These are phyloP conservation scores for Hygrocybe coccinea DNA, from an alignment of 768 basidiomycete species.

Conservation along the genomic window DNA sequence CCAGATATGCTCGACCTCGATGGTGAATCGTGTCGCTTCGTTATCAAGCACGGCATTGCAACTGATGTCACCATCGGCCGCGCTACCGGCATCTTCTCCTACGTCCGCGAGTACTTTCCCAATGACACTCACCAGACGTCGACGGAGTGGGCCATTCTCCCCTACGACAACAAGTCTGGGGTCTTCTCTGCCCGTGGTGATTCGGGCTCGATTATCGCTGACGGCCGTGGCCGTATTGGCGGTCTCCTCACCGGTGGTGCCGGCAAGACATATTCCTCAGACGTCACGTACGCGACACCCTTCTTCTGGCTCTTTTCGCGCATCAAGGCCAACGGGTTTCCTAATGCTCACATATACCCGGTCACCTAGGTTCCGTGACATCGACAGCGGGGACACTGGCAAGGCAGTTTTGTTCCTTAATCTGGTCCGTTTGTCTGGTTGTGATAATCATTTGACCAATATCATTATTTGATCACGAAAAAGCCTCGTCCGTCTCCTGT, in stretches of 20 bases:
- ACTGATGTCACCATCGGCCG: slow-evolving; percentile 25
- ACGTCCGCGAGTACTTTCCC: slow-evolving; percentile 16
- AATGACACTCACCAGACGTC: slow-evolving; percentile 14
- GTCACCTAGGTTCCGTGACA: too few species aligned
- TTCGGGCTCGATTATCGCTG: slow-evolving; percentile 34
- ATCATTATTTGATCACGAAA: too few species aligned
- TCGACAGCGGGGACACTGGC: too few species aligned
- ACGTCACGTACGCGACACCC: slow-evolving; percentile 32
- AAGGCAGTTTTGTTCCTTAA: too few species aligned
- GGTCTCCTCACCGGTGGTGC: slow-evolving; percentile 22
- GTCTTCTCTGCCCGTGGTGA: slow-evolving; percentile 35
- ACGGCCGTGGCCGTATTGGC: slow-evolving; percentile 21
- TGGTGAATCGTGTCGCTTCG: slow-evolving; percentile 21
- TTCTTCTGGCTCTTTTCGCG: too few species aligned
- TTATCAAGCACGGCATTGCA: slow-evolving; percentile 21
- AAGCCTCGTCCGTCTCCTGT: too few species aligned
- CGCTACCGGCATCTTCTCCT: slow-evolving; percentile 23
- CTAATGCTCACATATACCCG: too few species aligned
- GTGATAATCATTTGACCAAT: too few species aligned
- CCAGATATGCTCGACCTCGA: slow-evolving; percentile 21
- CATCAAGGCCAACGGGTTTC: too few species aligned
- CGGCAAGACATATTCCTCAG: slow-evolving; percentile 22
- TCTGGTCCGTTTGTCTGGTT: too few species aligned
- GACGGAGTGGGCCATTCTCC: slow-evolving; percentile 21
- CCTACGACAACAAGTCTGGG: slow-evolving; percentile 18